Evolutionary conservation across 2,329 filamentous ascomycete species (phyloP).

Genomic region (Leptosphaerulina australis): DNA sequence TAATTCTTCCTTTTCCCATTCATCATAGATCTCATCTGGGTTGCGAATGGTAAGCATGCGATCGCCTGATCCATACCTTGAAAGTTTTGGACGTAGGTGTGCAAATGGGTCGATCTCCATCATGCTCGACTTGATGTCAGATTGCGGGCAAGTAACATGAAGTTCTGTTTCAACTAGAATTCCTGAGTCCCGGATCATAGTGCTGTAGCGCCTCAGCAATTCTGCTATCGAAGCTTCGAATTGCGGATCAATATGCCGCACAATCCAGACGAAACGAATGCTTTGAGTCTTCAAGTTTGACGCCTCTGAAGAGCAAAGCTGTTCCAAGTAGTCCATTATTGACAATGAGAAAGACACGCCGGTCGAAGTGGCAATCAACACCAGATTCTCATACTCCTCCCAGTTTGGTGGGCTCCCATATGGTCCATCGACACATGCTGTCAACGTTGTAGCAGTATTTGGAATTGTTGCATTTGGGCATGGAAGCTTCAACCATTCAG

Average conservation of each 20-base stretch:
- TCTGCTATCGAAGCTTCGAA: slow-evolving; percentile 31
- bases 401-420: slow-evolving; percentile 34
- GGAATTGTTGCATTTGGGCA: slow-evolving; percentile 36
- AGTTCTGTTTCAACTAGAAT: slow-evolving; percentile 25
- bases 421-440: slow-evolving; percentile 37
- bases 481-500: slow-evolving; percentile 32
- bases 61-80: slow-evolving; percentile 7
- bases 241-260: slow-evolving; percentile 34
- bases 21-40: slow-evolving; percentile 30
- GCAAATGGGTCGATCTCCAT: slow-evolving; percentile 30
- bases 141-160: slow-evolving; percentile 28
- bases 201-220: slow-evolving; percentile 21
- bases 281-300: slow-evolving; percentile 12
- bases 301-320: slow-evolving; percentile 20
- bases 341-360: slow-evolving; percentile 36
- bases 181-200: slow-evolving; percentile 23
- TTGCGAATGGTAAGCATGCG: slow-evolving; percentile 26
- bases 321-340: slow-evolving; percentile 34
- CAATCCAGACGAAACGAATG: slow-evolving; percentile 32
- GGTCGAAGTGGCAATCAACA: slow-evolving; percentile 33
- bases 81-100: slow-evolving; percentile 24
- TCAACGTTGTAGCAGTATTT: slow-evolving; percentile 19
- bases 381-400: slow-evolving; percentile 31
- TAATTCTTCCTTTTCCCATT: slow-evolving; percentile 29
- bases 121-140: slow-evolving; percentile 4